These are phyloP conservation scores for Plectosphaerella plurivora DNA, from an alignment of 2,329 filamentous ascomycete genomes.

Conservation along the genomic window DNA sequence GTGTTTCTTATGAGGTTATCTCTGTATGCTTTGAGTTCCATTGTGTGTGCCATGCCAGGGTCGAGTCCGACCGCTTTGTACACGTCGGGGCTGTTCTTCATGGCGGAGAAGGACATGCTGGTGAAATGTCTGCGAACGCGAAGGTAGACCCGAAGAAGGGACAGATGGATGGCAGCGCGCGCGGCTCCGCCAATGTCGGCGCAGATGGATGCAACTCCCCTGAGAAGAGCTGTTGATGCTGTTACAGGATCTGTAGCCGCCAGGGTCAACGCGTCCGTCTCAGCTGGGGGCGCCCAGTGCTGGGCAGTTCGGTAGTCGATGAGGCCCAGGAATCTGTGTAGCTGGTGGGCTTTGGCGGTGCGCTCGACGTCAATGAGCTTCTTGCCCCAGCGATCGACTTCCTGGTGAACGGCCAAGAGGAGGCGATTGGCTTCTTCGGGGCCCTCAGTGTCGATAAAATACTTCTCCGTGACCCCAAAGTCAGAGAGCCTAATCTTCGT, in stretches of 20 bases:
- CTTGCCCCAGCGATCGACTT: not conserved
- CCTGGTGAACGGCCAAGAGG: too few species aligned
- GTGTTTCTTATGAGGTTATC: not conserved
- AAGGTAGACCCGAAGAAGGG: not conserved
- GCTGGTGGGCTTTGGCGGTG: not conserved
- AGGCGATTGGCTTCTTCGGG: too few species aligned
- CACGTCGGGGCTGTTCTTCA: constrained; percentile 6
- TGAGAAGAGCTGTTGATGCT: not conserved
- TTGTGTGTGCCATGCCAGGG: not conserved
- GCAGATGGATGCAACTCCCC: not conserved
- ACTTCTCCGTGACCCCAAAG: too few species aligned
- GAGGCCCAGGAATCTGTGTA: not conserved
- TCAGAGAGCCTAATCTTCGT: too few species aligned
- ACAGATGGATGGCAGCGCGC: not conserved
- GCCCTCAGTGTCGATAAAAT: too few species aligned
- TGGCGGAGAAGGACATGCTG: constrained; percentile 1
- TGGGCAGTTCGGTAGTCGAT: not conserved
- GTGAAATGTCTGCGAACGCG: not conserved
- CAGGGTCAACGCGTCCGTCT: not conserved
- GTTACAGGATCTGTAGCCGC: not conserved
- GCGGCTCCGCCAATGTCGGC: not conserved
- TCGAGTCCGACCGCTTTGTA: not conserved
- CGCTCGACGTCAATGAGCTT: not conserved
- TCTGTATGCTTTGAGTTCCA: not conserved
- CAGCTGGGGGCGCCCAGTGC: not conserved